These are phyloP conservation scores for Floccularia luteovirens DNA, from an alignment of 768 basidiomycete genomes.

Conservation along the genomic window DNA sequence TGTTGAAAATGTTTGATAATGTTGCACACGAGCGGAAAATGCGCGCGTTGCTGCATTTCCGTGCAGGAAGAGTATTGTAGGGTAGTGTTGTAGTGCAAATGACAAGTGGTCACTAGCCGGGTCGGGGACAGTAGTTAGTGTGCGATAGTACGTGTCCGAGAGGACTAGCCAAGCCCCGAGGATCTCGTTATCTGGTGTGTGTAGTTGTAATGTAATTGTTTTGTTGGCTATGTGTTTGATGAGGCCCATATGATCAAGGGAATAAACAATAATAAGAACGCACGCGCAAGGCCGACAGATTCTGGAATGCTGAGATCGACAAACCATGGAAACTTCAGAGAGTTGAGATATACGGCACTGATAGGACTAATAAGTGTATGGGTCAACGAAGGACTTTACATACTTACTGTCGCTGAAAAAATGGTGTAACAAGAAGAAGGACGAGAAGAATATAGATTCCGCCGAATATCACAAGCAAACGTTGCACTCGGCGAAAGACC, in stretches of 20 bases:
- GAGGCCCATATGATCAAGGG: not conserved
- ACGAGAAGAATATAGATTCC: conserved; percentile 47
- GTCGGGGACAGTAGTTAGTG: conserved; percentile 28
- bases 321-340: conserved; percentile 51
- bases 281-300: conserved; percentile 77
- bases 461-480: conserved; percentile 35
- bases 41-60: conserved; percentile 86
- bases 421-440: conserved; percentile 49
- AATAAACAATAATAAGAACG: conserved; percentile 9
- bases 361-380: not conserved
- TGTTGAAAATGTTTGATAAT: conserved; percentile 60
- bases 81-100: conserved; percentile 45
- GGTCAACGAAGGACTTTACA: not conserved
- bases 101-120: conserved; percentile 35
- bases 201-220: conserved; percentile 62
- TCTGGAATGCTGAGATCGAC: conserved; percentile 66
- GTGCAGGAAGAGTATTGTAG: conserved; percentile 88
- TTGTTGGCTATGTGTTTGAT: conserved; percentile 51
- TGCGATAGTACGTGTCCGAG: conserved; percentile 56
- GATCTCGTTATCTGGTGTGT: conserved; percentile 68
- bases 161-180: conserved; percentile 86
- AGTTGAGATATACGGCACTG: conserved; percentile 54
- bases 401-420: conserved; percentile 64
- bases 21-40: conserved; percentile 52
- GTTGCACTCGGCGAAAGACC: conserved; percentile 10